Base-by-base conservation (phyloP, 2,329 filamentous ascomycete genomes). In the Xylaria polymorpha region DNA sequence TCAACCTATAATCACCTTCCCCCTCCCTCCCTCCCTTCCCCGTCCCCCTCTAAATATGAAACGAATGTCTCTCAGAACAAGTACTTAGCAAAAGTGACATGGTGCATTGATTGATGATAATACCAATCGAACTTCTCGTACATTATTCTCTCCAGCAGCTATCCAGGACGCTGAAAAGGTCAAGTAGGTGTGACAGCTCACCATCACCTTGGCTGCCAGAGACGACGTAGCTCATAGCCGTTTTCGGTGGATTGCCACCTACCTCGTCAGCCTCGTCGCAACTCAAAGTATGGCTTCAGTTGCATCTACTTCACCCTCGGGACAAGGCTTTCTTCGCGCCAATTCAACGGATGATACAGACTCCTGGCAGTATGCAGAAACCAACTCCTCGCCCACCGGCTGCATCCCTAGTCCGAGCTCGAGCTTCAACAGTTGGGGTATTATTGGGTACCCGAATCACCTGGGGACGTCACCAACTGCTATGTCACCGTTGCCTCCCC, bases 331-430 rank as follows among this genome's bases (percentile, higher is more conserved):
- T 63, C 71, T 66, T 22, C 73, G 69, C 51, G 70, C 74, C 55
- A 77, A 78, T 60, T 79, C 77, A 37, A 73, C 74, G 20, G 78
- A 80, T 25, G 78, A 79, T 51, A 73, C 76, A 43, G 78, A 80
- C 50, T 79, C 76, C 10, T 78, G 76, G 78, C 77, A 79, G 61
- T 74, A 77, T 75, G 72, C 79, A 72, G 74, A 77, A 32, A 76
- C 75, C 25, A 77, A 76, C 53, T 75, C 77, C 14, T 72, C 77
- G n/a, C 76, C 77, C 29, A 74, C 75, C 62, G 82, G 80, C 20
- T 84, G 86, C 68, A 77, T 85, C 20, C 81, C 83, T 32, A 87
- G 86, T 70, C 86, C 86, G 12, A 85, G 82, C 72, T 81, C 83
- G 15, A 87, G 86, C 68, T 76, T 88, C 72, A 82, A 81, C 44